Percentiles rank a stretch among this genome's conserved stretches.
phyloP scores from a whole-genome alignment of 2,329 filamentous ascomycete genomes.

The Venturiaceae sp. region DNA sequence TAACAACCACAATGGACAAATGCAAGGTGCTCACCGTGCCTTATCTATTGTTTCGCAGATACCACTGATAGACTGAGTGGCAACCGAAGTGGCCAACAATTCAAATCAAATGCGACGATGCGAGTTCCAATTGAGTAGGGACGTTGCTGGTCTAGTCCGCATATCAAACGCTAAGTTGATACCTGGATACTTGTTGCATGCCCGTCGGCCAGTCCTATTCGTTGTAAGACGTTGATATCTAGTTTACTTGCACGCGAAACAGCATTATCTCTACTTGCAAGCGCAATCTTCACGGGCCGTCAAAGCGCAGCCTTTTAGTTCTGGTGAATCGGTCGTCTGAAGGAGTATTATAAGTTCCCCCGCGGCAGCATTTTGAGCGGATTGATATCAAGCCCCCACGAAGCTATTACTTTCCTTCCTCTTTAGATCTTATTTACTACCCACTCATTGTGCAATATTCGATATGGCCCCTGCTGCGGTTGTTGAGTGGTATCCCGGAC shows the following conservation, averaged over 20 bases:
- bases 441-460: background rate
- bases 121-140: background rate
- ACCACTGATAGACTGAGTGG: slow-evolving; percentile 18
- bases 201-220: background rate
- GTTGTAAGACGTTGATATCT: background rate
- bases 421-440: background rate
- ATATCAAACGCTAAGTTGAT: background rate
- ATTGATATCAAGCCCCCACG: background rate
- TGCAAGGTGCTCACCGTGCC: slow-evolving; percentile 17
- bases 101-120: slow-evolving; percentile 10
- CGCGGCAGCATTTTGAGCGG: background rate
- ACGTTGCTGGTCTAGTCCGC: background rate
- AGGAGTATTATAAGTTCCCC: background rate
- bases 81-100: slow-evolving; percentile 7
- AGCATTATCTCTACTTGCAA: background rate
- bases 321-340: background rate
- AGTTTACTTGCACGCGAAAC: background rate
- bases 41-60: slow-evolving; percentile 27
- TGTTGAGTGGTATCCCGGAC: background rate
- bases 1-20: slow-evolving; percentile 12
- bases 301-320: background rate
- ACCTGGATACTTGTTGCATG: background rate
- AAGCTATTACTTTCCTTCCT: slow-evolving; percentile 3
- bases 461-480: slow-evolving; percentile 5
- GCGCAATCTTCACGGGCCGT: background rate